Conservation (phyloP, 495 filamentous ascomycete genomes). For the Saxophila tyrrhenica region DNA sequence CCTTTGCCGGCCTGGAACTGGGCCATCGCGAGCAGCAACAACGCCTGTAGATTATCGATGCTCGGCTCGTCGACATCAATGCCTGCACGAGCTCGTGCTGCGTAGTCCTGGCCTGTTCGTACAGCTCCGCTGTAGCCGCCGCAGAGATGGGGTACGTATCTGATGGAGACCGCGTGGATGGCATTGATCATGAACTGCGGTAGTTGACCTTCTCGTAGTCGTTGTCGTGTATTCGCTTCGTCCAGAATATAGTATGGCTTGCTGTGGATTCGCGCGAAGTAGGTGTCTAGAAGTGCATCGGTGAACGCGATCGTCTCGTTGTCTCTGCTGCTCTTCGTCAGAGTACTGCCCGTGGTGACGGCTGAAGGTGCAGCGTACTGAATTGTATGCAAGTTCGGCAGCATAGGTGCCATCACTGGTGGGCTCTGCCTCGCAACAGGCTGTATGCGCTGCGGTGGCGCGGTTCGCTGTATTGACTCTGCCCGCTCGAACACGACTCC, state of each 20-base stretch:
- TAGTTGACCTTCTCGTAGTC: conserved; percentile 53
- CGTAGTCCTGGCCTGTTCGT: conserved; percentile 52
- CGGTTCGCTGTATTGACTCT: no score
- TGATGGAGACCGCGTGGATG: conserved; percentile 58
- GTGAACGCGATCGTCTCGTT: conserved; percentile 24
- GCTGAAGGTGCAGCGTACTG: no score
- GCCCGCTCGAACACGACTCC: no score
- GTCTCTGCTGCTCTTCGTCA: background rate
- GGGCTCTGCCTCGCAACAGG: background rate
- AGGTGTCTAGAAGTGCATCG: conserved; percentile 59
- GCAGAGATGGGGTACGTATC: conserved; percentile 49
- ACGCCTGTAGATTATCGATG: conserved; percentile 61
- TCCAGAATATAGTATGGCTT: conserved; percentile 72
- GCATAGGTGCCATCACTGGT: no score
- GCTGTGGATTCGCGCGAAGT: conserved; percentile 63
- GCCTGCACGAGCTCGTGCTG: conserved; percentile 50
- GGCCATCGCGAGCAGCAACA: conserved; percentile 63
- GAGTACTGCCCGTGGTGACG: background rate
- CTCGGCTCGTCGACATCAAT: conserved; percentile 70
- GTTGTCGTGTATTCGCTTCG: conserved; percentile 56
- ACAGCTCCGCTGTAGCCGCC: conserved; percentile 49
- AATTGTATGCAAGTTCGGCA: no score
- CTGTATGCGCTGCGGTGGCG: no score
- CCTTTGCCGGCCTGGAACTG: conserved; percentile 68
- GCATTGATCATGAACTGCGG: conserved; percentile 53